Conservation (phyloP, 371 early-diverging fungal genomes). For the Mucor velutinosus region DNA sequence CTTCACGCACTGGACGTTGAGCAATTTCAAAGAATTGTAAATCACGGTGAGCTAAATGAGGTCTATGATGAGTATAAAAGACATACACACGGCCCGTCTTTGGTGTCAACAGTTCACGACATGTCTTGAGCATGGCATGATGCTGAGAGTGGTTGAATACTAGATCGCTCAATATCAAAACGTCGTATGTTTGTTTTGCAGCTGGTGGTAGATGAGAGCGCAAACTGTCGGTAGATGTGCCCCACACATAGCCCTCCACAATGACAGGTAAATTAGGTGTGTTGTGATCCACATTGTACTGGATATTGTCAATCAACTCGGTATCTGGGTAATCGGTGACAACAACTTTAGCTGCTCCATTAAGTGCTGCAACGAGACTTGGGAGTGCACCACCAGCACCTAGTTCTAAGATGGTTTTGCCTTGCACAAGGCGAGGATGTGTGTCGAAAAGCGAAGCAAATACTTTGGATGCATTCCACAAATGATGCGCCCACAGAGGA, state of each 20-base stretch:
- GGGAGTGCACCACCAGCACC: conserved; percentile 93
- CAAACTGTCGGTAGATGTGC: conserved; percentile 63
- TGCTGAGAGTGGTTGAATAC: conserved; percentile 92
- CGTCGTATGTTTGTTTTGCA: conserved; percentile 63
- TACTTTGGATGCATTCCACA: conserved; percentile 91
- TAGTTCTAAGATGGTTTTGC: conserved; percentile 81
- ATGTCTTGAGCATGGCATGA: conserved; percentile 67
- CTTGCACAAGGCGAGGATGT: conserved; percentile 55
- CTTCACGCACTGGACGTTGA: conserved; percentile 37
- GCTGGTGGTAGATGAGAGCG: conserved; percentile 35
- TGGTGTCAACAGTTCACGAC: conserved; percentile 62
- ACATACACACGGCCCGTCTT: conserved; percentile 63
- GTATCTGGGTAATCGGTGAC: conserved; percentile 92
- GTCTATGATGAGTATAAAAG: conserved; percentile 72
- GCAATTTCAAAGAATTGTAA: conserved; percentile 83
- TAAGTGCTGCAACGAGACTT: conserved; percentile 73
- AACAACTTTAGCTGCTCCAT: conserved; percentile 78
- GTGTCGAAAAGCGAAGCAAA: conserved; percentile 80
- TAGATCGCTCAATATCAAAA: conserved; percentile 87
- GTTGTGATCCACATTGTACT: conserved; percentile 63
- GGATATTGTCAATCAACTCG: conserved; percentile 78
- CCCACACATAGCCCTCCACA: conserved; percentile 86
- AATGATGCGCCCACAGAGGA: conserved; percentile 87
- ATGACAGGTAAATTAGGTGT: conserved; percentile 8
- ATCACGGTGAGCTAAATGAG: conserved; percentile 76